Evolutionary conservation across 106 monocot species (phyloP).

Genomic region (Amphibolis antarctica): DNA sequence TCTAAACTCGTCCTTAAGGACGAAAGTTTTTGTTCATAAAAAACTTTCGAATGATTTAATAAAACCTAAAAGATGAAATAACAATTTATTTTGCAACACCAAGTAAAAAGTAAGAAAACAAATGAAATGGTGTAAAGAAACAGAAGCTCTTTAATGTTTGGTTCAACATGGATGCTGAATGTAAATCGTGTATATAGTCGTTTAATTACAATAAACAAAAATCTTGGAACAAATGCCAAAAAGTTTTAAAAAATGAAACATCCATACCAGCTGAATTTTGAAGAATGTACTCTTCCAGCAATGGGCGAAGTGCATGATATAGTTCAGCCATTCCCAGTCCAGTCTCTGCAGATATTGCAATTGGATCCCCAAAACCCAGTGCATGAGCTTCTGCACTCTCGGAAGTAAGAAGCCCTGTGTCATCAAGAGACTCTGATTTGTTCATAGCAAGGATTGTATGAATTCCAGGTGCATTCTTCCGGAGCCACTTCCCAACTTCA

Average conservation of each 20-base stretch:
- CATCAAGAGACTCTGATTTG: conserved; percentile 89
- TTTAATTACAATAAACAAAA: neutral
- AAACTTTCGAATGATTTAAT: too few species aligned
- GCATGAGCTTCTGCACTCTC: conserved; percentile 70
- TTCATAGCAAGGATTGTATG: conserved; percentile 74
- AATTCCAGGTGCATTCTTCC: conserved; percentile 76
- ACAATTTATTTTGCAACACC: too few species aligned
- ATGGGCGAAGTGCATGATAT: conserved; percentile 63
- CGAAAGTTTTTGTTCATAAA: too few species aligned
- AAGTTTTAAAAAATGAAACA: neutral
- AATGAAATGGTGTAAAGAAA: neutral
- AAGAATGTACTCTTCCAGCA: conserved; percentile 67
- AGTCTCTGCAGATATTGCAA: conserved; percentile 97
- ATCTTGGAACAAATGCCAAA: neutral
- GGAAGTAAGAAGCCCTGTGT: conserved; percentile 45
- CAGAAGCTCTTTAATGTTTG: neutral
- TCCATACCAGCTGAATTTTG: conserved; percentile 39
- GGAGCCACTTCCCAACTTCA: conserved; percentile 87
- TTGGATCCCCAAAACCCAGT: conserved; percentile 93
- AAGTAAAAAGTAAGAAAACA: too few species aligned
- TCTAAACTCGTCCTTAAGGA: too few species aligned
- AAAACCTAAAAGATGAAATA: too few species aligned
- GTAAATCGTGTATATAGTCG: too few species aligned
- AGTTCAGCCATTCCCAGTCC: conserved; percentile 95
- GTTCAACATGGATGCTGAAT: neutral